These are phyloP conservation scores for Purshia tridentata DNA, from an alignment of 306 rosid species.

Conservation along the genomic window DNA sequence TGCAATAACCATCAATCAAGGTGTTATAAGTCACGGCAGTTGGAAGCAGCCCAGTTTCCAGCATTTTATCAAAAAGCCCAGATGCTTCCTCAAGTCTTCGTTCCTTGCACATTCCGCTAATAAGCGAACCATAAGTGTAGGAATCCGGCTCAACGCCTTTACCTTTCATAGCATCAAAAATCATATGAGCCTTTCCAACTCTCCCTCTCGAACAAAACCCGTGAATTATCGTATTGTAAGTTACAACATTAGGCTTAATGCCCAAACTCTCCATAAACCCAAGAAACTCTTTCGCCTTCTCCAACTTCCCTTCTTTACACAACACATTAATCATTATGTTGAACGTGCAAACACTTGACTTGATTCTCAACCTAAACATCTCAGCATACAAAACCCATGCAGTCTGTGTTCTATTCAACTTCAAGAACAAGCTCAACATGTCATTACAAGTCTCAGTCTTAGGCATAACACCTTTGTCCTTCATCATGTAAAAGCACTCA, in stretches of 20 bases:
- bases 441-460: conserved; percentile 60
- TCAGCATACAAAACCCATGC: conserved; percentile 84
- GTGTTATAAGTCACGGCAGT: conserved; percentile 67
- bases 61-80: conserved; percentile 47
- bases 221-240: conserved; percentile 72
- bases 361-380: conserved; percentile 74
- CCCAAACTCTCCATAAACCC: conserved; percentile 65
- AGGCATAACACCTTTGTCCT: conserved; percentile 42
- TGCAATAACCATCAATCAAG: conserved; percentile 75
- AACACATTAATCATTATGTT: conserved; percentile 84
- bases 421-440: conserved; percentile 57
- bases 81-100: conserved; percentile 66
- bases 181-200: conserved; percentile 43
- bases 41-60: conserved; percentile 53
- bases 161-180: conserved; percentile 48
- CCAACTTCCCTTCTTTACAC: conserved; percentile 82
- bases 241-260: conserved; percentile 56
- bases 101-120: conserved; percentile 62
- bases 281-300: conserved; percentile 68
- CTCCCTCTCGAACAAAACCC: conserved; percentile 59
- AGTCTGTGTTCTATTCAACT: conserved; percentile 42
- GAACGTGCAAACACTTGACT: conserved; percentile 57
- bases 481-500: conserved; percentile 65
- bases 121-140: conserved; percentile 61
- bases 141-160: conserved; percentile 67